Evolutionary conservation across 2,329 filamentous ascomycete species (phyloP), one percentile per base, ranked within the genome.

Genomic region (Exophiala spinifera): DNA sequence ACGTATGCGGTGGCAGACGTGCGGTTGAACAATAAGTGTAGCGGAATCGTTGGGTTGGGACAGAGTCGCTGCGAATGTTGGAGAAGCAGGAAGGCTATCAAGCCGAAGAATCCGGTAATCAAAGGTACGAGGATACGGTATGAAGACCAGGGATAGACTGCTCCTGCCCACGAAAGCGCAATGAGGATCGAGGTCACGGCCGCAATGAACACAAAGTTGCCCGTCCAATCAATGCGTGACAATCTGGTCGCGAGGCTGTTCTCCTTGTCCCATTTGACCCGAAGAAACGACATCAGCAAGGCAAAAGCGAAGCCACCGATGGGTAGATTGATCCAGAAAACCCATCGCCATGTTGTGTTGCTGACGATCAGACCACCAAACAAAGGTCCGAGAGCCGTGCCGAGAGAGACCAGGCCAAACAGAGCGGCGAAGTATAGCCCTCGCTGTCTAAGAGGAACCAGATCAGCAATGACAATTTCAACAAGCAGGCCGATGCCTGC

Each of bases 391-490:
- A 61, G 20, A 1, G 63, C 43, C 1, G 64, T 58, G 1, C 70
- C 70, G 6, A 69, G 39, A 15, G 69, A 62, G 40, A 67, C 66
- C 2, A 64, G 62, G 2, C 65, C 51, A 10, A 49, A 34, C 4
- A 70, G 63, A 34, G 69, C 68, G 11, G 62, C 65, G 3, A 65
- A 66, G 46, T 68, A 71, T 17, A 65, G 64, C 3, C 65, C 61
- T 2, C 68, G 68, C 13, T 70, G 63, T 2, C 62, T 59, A 17
- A 67, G 56, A 1, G 69, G 67, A 1, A 75, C 67, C 2, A 82
- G 63, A 51, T 82, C 79, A 20, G 71, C 76, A 6, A 80, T 68
- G 15, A 82, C 72, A 48, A 80, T 71, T 20, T 76, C 74, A 3
- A 73, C 68, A 2, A 81, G 66, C 37, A 76, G 53, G 20, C 59